Evolutionary conservation across 805 yeast species (phyloP), one percentile per base, ranked within the genome.

Genomic region (Candida cerambycidarum): DNA sequence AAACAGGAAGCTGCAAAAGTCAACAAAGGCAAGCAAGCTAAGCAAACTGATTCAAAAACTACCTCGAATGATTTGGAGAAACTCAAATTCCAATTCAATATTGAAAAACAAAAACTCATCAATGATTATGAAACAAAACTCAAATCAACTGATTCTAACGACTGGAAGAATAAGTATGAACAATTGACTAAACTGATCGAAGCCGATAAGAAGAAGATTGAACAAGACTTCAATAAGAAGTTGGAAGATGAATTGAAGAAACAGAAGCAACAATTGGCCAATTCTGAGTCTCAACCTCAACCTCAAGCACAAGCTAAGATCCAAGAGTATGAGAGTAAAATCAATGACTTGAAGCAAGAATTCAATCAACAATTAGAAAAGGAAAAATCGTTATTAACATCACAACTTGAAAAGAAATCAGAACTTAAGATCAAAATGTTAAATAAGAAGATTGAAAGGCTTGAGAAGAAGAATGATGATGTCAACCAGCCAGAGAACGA

Each of bases 391-490:
- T 75, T 69, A 35, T 71, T 76, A 2, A 64, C 77, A 38, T 65
- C 68, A 41, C 75, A 77, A 18, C 74, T 78, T 32, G 76, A 77
- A 38, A 77, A 79, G 55, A 81, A 80, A 53, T 74, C 73, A 37
- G 83, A 77, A 45, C 74, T 84, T 59, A 76, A 80, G 51, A 71
- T 74, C 43, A 76, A 72, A 45, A 73, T 83, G 59, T 65, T 79
- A 51, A 75, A 72, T 51, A 69, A 70, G 48, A 80, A 76, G 57
- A 63, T 78, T n/a, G 80, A 75, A 33, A 73, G 72, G 39, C 65
- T 77, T 21, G 80, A 76, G 46, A 63, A 59, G 27, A 36, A 36
- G 23, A 27, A 17, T 21, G 55, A 58, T 63, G 32, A 61, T 62
- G 7, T 64, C 6, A 64, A 56, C 38, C 53, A 63, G 23, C 69